These are phyloP conservation scores for Emericellopsis atlantica DNA, from an alignment of 2,329 filamentous ascomycete genomes.

Conservation along the genomic window DNA sequence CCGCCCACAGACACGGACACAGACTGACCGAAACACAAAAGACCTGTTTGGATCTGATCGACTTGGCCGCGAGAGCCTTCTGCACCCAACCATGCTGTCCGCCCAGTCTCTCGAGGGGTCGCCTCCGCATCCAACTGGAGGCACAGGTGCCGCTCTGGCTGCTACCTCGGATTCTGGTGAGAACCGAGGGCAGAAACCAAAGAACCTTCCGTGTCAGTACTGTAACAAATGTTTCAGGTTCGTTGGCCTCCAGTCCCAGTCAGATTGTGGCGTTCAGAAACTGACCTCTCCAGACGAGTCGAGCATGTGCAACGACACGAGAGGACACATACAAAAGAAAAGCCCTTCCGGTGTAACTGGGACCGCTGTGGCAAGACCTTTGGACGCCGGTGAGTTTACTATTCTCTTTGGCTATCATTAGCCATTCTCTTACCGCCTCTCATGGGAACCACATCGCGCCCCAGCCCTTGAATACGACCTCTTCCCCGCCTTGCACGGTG, in stretches of 20 bases:
- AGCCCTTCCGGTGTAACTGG: slow-evolving; percentile 48
- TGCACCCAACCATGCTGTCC: slow-evolving; percentile 31
- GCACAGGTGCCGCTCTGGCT: slow-evolving; percentile 12
- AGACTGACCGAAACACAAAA: not conserved
- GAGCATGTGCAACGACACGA: slow-evolving; percentile 54
- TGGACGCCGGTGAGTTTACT: slow-evolving; percentile 41
- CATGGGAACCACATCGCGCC: not conserved
- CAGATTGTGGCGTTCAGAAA: not conserved
- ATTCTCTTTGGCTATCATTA: not conserved
- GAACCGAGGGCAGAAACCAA: slow-evolving; percentile 44
- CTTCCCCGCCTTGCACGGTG: slow-evolving; percentile 1
- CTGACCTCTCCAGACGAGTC: slow-evolving; percentile 32
- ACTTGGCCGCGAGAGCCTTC: too few relatives aligned
- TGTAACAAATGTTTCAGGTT: slow-evolving; percentile 52
- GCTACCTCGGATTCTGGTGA: slow-evolving; percentile 32
- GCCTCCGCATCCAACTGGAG: slow-evolving; percentile 14
- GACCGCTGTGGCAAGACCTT: slow-evolving; percentile 50
- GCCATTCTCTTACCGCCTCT: slow-evolving; percentile 5
- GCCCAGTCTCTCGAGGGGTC: slow-evolving; percentile 38
- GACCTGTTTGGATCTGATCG: not conserved
- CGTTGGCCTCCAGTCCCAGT: slow-evolving; percentile 11
- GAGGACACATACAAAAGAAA: slow-evolving; percentile 53
- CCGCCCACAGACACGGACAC: not conserved
- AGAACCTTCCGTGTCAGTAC: slow-evolving; percentile 49
- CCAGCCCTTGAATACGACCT: not conserved